Percentiles rank a stretch among this genome's conserved stretches.
These are phyloP conservation scores for Notholithocarpus densiflorus DNA, from an alignment of 306 rosid species.

Conservation along the genomic window DNA sequence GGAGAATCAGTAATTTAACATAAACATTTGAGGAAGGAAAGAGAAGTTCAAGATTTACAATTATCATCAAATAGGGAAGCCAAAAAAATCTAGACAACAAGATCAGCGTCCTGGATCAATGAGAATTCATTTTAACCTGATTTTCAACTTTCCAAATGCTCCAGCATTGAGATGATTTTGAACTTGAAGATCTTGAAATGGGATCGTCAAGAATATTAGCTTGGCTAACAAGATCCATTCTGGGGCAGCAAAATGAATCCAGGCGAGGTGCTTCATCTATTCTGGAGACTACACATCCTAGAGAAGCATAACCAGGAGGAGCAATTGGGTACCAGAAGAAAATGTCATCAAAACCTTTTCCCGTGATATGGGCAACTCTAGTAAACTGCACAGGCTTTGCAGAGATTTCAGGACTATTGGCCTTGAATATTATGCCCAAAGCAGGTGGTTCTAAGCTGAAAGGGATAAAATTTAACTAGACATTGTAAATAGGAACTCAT, in stretches of 20 bases:
- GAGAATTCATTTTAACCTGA: conserved; percentile 50
- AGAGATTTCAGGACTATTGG: conserved; percentile 75
- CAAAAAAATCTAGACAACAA: not conserved
- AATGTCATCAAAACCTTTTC: conserved; percentile 82
- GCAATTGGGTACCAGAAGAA: conserved; percentile 97
- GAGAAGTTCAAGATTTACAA: not conserved
- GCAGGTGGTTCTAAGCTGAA: conserved; percentile 97
- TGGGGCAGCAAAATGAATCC: conserved; percentile 80
- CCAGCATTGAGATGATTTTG: conserved; percentile 84
- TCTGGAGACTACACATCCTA: conserved; percentile 86
- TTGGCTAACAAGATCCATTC: conserved; percentile 97
- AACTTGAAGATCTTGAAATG: conserved; percentile 77
- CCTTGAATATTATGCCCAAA: conserved; percentile 79
- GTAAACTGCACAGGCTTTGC: conserved; percentile 93
- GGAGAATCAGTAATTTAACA: too few relatives aligned
- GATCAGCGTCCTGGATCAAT: not conserved
- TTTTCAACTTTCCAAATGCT: conserved; percentile 98
- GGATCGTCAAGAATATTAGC: conserved; percentile 81
- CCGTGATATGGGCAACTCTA: conserved; percentile 74
- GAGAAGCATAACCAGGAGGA: conserved; percentile 97
- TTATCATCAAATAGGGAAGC: conserved; percentile 11
- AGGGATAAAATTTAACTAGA: conserved; percentile 27
- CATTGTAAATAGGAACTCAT: not conserved
- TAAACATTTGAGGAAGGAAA: not conserved
- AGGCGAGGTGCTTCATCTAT: conserved; percentile 70